phyloP scores from a whole-genome alignment of 2,329 filamentous ascomycete species.

The Mycogone perniciosa region DNA sequence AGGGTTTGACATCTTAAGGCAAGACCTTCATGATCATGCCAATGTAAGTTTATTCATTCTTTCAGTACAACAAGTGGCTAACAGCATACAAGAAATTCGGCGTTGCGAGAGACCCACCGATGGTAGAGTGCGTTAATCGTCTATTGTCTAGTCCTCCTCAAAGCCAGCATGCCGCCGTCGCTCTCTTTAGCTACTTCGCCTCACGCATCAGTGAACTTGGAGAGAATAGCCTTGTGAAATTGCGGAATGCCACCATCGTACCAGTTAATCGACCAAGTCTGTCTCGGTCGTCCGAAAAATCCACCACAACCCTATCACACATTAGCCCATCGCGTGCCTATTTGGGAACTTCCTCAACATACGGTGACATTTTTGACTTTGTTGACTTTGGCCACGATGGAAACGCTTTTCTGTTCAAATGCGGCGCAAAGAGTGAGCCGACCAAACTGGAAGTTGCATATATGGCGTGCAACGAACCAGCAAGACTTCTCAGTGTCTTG shows the following conservation, averaged over 20 bases:
- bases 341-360: constrained; percentile 63
- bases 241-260: constrained; percentile 64
- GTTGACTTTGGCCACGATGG: constrained; percentile 87
- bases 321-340: constrained; percentile 71
- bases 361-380: constrained; percentile 92
- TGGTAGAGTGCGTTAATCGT: constrained; percentile 67
- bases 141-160: constrained; percentile 67
- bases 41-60: constrained; percentile 32
- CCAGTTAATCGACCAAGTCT: constrained; percentile 47
- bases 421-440: constrained; percentile 87
- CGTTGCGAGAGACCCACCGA: constrained; percentile 73
- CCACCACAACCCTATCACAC: constrained; percentile 23
- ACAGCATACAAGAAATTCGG: constrained; percentile 60
- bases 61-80: background rate
- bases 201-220: constrained; percentile 68
- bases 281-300: constrained; percentile 34
- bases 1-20: constrained; percentile 71
- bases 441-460: constrained; percentile 78
- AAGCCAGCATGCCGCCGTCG: constrained; percentile 57
- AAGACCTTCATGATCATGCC: constrained; percentile 73
- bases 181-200: constrained; percentile 78
- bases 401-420: constrained; percentile 80
- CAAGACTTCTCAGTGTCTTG: constrained; percentile 71
- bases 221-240: constrained; percentile 49
- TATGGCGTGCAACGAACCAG: constrained; percentile 77